Percentiles rank a stretch among this genome's conserved stretches.
Evolutionary conservation across 345 rosid genomes (phyloP).

Genomic region (Citrus trifoliata): DNA sequence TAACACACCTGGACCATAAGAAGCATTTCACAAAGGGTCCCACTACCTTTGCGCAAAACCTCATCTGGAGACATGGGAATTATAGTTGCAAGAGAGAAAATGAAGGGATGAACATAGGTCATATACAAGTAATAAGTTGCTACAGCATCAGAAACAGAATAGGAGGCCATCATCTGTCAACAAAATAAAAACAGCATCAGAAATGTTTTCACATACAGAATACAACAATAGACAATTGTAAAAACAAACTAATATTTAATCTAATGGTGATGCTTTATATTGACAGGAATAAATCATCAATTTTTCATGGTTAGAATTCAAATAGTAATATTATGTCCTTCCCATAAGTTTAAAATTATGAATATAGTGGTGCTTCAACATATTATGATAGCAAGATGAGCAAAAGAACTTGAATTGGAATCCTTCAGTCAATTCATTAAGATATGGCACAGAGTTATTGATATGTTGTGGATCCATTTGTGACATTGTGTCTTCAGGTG

Average conservation of each 20-base stretch:
- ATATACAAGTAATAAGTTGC: constrained; percentile 91
- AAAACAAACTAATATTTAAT: not conserved
- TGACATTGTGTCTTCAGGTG: not conserved
- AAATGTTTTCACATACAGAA: not conserved
- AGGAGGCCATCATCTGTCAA: constrained; percentile 96
- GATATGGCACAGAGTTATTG: not conserved
- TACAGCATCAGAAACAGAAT: constrained; percentile 99
- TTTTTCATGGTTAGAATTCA: not conserved
- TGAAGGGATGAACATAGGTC: constrained; percentile 98
- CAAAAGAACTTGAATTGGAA: not conserved
- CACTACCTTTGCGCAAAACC: constrained; percentile 98
- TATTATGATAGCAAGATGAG: not conserved
- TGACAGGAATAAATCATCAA: not conserved
- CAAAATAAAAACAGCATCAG: constrained; percentile 25
- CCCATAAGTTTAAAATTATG: not conserved
- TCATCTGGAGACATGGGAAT: constrained; percentile 99
- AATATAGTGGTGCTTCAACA: not conserved
- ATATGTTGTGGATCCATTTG: not conserved
- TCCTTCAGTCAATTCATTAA: not conserved
- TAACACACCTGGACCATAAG: constrained; percentile 89
- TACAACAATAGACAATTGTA: constrained; percentile 5
- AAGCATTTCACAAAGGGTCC: constrained; percentile 99
- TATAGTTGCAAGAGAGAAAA: constrained; percentile 94
- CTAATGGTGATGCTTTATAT: not conserved
- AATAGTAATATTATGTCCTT: not conserved